phyloP scores from a whole-genome alignment of 164 flowering plant genomes.

The Echeveria elegans region DNA sequence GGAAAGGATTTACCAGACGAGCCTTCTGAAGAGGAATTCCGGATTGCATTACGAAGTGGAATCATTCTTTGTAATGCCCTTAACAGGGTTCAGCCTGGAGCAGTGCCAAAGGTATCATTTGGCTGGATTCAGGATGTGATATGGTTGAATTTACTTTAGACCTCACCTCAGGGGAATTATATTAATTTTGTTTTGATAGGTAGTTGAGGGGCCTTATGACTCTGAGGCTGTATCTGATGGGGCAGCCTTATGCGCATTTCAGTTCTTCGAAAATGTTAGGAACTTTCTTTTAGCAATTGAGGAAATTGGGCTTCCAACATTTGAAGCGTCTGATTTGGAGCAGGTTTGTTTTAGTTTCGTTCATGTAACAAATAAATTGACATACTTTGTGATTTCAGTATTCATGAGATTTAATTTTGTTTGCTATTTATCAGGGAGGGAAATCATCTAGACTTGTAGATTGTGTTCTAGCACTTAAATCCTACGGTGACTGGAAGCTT shows the following conservation, averaged over 20 bases:
- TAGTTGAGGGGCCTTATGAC: slow-evolving; percentile 51
- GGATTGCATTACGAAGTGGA: slow-evolving; percentile 82
- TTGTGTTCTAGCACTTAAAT: slow-evolving; percentile 47
- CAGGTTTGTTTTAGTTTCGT: slow-evolving; percentile 24
- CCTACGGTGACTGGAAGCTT: slow-evolving; percentile 47
- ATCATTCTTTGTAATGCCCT: slow-evolving; percentile 73
- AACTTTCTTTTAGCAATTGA: slow-evolving; percentile 62
- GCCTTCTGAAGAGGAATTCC: slow-evolving; percentile 89
- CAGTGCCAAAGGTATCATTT: slow-evolving; percentile 61
- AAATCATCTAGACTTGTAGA: slow-evolving; percentile 43
- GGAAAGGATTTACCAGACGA: slow-evolving; percentile 67
- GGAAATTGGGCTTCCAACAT: slow-evolving; percentile 78
- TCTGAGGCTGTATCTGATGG: slow-evolving; percentile 42
- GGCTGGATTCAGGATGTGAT: neutral
- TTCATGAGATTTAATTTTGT: neutral
- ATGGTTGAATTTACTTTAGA: neutral
- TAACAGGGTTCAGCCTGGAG: slow-evolving; percentile 79
- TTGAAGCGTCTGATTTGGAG: slow-evolving; percentile 62
- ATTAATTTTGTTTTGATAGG: slow-evolving; percentile 21
- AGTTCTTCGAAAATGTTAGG: slow-evolving; percentile 57
- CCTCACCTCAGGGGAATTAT: neutral
- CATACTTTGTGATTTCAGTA: neutral
- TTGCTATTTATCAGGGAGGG: slow-evolving; percentile 38
- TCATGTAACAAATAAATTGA: no score
- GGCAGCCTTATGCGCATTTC: slow-evolving; percentile 49